phyloP scores from a whole-genome alignment of 371 early-diverging fungal genomes.

The Blastocladiella emersonii region DNA sequence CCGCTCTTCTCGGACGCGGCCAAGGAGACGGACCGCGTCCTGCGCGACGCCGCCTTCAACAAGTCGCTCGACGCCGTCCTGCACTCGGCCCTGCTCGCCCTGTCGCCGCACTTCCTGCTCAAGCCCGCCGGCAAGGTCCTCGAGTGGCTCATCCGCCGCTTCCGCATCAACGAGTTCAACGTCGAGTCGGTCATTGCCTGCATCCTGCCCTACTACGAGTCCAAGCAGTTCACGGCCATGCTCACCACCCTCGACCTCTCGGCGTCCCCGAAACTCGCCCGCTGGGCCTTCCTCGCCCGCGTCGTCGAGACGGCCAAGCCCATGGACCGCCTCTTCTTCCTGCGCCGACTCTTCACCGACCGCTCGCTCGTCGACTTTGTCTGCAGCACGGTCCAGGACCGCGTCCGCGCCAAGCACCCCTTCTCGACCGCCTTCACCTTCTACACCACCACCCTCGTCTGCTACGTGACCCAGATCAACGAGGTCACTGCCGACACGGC shows the following conservation, averaged over 20 bases:
- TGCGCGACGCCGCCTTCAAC: constrained; percentile 60
- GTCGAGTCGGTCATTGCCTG: constrained; percentile 57
- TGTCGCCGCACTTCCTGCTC: constrained; percentile 71
- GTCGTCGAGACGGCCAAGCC: constrained; percentile 42
- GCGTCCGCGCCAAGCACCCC: constrained; percentile 21
- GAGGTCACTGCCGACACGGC: constrained; percentile 30
- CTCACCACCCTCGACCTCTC: constrained; percentile 38
- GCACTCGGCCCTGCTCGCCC: constrained; percentile 45
- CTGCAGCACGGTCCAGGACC: constrained; percentile 36
- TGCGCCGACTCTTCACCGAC: neutral
- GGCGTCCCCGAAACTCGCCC: constrained; percentile 15
- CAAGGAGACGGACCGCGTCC: constrained; percentile 63
- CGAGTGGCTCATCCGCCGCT: constrained; percentile 87
- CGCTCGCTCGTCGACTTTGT: constrained; percentile 28
- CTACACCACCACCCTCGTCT: constrained; percentile 45
- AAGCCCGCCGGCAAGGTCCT: constrained; percentile 69
- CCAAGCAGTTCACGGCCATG: constrained; percentile 69
- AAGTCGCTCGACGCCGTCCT: constrained; percentile 61
- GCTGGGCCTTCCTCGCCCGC: constrained; percentile 50
- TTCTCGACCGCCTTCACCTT: constrained; percentile 48
- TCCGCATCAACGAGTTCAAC: constrained; percentile 71
- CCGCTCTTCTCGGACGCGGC: constrained; percentile 68
- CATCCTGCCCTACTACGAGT: constrained; percentile 85
- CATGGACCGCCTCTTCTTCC: constrained; percentile 39
- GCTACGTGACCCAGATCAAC: constrained; percentile 34